Evolutionary conservation across 306 rosid genomes (phyloP), one percentile per base, ranked within the genome.

Genomic region (Rosa chinensis): DNA sequence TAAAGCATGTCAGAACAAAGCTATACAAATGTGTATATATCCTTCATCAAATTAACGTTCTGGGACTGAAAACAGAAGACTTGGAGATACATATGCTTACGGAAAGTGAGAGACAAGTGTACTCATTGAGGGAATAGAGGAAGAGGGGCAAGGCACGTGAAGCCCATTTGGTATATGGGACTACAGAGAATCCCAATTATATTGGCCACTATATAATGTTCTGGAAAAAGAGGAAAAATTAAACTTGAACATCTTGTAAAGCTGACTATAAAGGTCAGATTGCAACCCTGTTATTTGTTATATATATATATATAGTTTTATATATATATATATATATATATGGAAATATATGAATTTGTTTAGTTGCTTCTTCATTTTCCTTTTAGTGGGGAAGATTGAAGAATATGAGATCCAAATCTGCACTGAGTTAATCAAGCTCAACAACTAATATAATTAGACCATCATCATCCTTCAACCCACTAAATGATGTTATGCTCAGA

Each of bases 121-220:
- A 8, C 16, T 42, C 59, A 18, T 47, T 62, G 79, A 75, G 79
- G 2, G 61, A 62, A 47, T 28, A 45, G 61, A 45, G 47, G 71
- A 28, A 7, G 44, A 25, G 37, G 16, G 35, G 71, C 61, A 81
- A 53, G 82, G 83, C 95, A 84, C 87, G 87, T 87, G 92, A 87
- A 79, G 84, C 81, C 88, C 83, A 80, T 86, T 45, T 79, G 69
- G 88, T 79, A 77, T 25, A 78, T 84, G 56, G 73, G 79, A 63
- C 73, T 35, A 37, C 32, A 76, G 35, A 62, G 49, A 71, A 71
- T 64, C 63, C 48, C 66, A 43, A 68, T 69, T 23, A 6, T 42
- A 59, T 28, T 63, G 48, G 72, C 66, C 61, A 76, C 62, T 43
- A 43, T 23, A 80, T 73, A 47, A 66, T 56, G 76, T 69, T 69